Conservation (phyloP, 768 basidiomycete genomes). For the Daedaleopsis nitida region DNA sequence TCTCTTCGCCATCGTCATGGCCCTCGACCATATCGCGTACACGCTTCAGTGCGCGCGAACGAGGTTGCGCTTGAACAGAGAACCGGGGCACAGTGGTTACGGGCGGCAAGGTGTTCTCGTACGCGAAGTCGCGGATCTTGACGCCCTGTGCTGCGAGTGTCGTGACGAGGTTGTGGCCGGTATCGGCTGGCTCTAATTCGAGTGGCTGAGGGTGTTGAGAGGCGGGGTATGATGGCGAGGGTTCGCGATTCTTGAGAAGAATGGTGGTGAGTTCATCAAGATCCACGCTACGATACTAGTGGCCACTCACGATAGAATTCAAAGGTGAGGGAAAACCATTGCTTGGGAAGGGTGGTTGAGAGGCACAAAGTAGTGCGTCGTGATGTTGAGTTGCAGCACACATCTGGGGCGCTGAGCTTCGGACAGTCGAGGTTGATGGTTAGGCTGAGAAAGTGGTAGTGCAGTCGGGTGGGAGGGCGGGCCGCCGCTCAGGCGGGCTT, state of each 20-base stretch:
- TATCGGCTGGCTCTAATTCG: neutral
- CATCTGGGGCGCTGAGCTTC: constrained; percentile 6
- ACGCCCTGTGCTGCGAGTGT: constrained; percentile 36
- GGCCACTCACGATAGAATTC: constrained; percentile 15
- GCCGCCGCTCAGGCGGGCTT: constrained; percentile 10
- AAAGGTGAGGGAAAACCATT: neutral
- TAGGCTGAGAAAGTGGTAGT: neutral
- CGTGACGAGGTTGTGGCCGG: constrained; percentile 10
- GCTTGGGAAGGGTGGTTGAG: constrained; percentile 2
- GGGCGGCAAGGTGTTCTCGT: constrained; percentile 66
- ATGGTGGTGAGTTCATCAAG: neutral
- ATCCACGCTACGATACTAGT: neutral
- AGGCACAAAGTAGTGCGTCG: neutral
- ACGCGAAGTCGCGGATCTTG: constrained; percentile 63
- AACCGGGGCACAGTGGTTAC: constrained; percentile 52
- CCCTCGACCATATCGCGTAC: constrained; percentile 32
- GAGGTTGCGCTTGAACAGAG: constrained; percentile 50
- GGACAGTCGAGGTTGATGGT: neutral
- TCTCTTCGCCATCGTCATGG: constrained; percentile 27
- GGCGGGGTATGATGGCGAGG: neutral
- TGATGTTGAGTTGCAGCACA: constrained; percentile 9
- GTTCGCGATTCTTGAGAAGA: neutral
- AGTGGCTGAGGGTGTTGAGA: constrained; percentile 10
- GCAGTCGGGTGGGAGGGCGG: neutral
- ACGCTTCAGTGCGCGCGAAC: constrained; percentile 41